These are phyloP conservation scores for Pleurotus pulmonarius DNA, from an alignment of 768 basidiomycete species.

Conservation along the genomic window DNA sequence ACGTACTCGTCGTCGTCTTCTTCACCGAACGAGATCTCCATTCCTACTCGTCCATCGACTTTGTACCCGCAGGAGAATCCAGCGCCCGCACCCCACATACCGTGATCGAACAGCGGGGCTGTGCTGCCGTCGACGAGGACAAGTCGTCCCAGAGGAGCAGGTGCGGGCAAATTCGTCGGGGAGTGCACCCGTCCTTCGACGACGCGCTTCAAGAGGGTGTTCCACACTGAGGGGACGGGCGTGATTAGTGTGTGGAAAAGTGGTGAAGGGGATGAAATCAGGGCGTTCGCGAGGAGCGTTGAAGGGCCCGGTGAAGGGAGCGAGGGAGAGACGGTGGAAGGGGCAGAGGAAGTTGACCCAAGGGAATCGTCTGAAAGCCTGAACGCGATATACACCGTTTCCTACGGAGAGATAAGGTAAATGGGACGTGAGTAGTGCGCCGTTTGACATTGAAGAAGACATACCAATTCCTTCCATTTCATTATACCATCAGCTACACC, in stretches of 20 bases:
- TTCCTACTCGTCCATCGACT: too few species aligned
- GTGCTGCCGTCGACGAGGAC: background rate
- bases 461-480: slow-evolving; percentile 44
- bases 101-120: background rate
- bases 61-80: too few species aligned
- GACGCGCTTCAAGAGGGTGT: slow-evolving; percentile 45
- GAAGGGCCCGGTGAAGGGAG: slow-evolving; percentile 26
- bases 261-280: slow-evolving; percentile 38
- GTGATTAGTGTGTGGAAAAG: slow-evolving; percentile 47
- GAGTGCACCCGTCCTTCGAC: background rate
- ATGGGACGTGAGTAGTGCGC: background rate
- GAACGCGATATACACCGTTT: slow-evolving; percentile 51
- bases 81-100: too few species aligned
- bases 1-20: too few species aligned
- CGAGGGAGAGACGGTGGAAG: background rate
- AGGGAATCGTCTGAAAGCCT: slow-evolving; percentile 46
- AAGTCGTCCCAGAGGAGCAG: background rate
- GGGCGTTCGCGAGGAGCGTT: slow-evolving; percentile 26
- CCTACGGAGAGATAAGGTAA: slow-evolving; percentile 28
- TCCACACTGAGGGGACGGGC: slow-evolving; percentile 58
- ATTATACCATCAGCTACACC: slow-evolving; percentile 41
- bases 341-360: slow-evolving; percentile 10
- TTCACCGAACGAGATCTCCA: too few species aligned
- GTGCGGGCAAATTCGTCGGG: too few species aligned
- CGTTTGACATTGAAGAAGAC: slow-evolving; percentile 16